These are phyloP conservation scores for Adansonia rubrostipa DNA, from an alignment of 441 rosid genomes.

Conservation along the genomic window DNA sequence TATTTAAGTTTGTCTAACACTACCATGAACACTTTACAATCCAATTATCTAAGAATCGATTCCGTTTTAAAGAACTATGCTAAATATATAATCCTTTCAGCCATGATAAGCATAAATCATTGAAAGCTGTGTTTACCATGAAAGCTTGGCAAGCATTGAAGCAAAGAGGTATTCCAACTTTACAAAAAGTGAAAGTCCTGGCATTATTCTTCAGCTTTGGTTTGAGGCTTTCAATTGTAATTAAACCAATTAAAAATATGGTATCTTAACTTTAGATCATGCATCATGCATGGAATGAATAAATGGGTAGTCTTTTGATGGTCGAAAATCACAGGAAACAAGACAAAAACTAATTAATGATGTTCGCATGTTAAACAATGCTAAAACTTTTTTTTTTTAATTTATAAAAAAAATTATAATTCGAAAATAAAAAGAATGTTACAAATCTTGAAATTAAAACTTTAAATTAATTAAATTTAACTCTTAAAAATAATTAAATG, in stretches of 20 bases:
- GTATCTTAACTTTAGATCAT: neutral
- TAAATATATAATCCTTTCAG: neutral
- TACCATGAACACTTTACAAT: neutral
- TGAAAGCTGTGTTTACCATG: neutral
- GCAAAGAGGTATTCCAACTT: constrained; percentile 18
- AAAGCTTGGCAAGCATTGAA: neutral
- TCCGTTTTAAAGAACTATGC: constrained; percentile 2
- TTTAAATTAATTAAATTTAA: too few species aligned
- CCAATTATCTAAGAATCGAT: neutral
- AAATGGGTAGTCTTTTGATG: neutral
- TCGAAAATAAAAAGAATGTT: too few species aligned
- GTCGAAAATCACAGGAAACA: neutral
- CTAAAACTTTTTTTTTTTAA: too few species aligned
- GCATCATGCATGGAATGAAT: neutral
- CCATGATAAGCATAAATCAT: neutral
- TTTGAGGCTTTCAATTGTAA: neutral
- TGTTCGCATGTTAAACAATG: neutral
- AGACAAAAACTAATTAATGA: neutral
- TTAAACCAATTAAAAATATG: neutral
- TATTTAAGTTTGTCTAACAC: constrained; percentile 11
- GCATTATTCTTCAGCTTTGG: constrained; percentile 21
- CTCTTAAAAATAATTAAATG: too few species aligned
- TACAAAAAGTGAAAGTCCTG: constrained; percentile 22
- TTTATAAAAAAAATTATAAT: too few species aligned
- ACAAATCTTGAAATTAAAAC: too few species aligned